These are phyloP conservation scores for Aspergillus ochraceoroseus DNA, from an alignment of 2,329 filamentous ascomycete genomes.

Conservation along the genomic window DNA sequence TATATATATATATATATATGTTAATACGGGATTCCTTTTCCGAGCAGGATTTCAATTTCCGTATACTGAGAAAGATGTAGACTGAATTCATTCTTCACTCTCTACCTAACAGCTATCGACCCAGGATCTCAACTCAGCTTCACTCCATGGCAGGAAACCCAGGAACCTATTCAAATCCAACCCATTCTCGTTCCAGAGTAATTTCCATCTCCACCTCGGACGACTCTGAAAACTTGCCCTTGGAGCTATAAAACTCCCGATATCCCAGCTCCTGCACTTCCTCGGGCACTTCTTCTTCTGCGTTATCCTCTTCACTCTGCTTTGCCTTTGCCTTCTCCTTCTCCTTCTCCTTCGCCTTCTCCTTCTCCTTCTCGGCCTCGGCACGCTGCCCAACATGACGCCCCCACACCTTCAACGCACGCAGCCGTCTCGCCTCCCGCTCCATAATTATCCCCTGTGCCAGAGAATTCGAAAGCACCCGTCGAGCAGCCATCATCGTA, in stretches of 20 bases:
- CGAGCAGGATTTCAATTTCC: too few relatives aligned
- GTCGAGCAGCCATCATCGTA: slow-evolving; percentile 16
- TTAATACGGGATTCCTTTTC: too few relatives aligned
- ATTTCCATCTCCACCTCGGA: slow-evolving; percentile 8
- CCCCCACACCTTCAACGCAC: slow-evolving; percentile 19
- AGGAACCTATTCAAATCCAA: slow-evolving; percentile 15
- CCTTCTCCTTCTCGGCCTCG: not conserved
- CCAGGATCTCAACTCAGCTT: too few relatives aligned
- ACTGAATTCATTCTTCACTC: too few relatives aligned
- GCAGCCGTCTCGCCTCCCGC: slow-evolving; percentile 29
- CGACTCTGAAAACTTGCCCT: not conserved
- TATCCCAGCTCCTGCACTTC: slow-evolving; percentile 22
- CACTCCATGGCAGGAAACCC: too few relatives aligned
- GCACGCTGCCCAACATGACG: not conserved
- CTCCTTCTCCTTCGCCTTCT: not conserved
- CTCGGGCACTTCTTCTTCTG: slow-evolving; percentile 1
- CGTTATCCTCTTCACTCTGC: not conserved
- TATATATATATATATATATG: too few relatives aligned
- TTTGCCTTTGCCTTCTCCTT: slow-evolving; percentile 1
- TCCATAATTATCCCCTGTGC: slow-evolving; percentile 24
- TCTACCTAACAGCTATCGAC: not conserved
- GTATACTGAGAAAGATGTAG: too few relatives aligned
- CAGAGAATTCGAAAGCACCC: slow-evolving; percentile 16
- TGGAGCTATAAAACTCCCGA: slow-evolving; percentile 19
- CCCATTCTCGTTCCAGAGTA: slow-evolving; percentile 18